Conservation (phyloP, 2,329 filamentous ascomycete genomes). For the Nothopassalora personata region DNA sequence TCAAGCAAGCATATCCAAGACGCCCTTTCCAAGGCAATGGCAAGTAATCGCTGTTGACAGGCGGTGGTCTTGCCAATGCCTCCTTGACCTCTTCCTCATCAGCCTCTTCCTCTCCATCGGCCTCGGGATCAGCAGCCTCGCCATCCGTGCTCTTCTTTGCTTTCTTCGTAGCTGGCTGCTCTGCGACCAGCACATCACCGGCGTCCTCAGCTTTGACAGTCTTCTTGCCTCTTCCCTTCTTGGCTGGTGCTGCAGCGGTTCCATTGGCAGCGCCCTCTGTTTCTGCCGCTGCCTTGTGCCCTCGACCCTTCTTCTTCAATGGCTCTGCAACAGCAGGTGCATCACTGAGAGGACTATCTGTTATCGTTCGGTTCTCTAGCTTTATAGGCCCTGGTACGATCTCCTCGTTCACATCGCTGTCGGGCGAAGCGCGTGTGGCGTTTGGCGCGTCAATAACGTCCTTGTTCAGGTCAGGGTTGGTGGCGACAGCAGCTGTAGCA, state of each 20-base stretch:
- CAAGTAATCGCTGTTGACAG: constrained; percentile 75
- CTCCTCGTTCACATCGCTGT: constrained; percentile 33
- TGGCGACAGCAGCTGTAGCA: constrained; percentile 11
- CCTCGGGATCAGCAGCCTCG: constrained; percentile 46
- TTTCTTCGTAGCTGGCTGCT: constrained; percentile 21
- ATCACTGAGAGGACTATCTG: constrained; percentile 34
- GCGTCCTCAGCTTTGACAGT: constrained; percentile 18
- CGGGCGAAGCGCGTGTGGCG: constrained; percentile 41
- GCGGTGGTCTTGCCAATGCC: constrained; percentile 60
- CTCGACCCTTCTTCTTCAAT: constrained; percentile 23
- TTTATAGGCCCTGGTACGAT: constrained; percentile 27
- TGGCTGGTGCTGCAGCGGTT: constrained; percentile 5
- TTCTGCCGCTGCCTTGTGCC: constrained; percentile 16
- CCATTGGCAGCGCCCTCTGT: constrained; percentile 5
- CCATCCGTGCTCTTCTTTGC: constrained; percentile 21
- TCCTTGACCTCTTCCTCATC: constrained; percentile 55
- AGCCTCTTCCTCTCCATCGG: constrained; percentile 47
- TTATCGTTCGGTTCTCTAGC: constrained; percentile 13
- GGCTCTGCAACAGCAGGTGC: constrained; percentile 31
- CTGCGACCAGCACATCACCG: constrained; percentile 6
- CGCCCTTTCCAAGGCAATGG: constrained; percentile 88
- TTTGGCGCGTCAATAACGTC: constrained; percentile 40
- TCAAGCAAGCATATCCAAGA: constrained; percentile 85
- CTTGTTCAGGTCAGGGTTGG: constrained; percentile 32
- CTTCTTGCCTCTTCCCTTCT: constrained; percentile 13